A percentile compares a stretch with the other conserved stretches of the same genome.
These are phyloP conservation scores for Bothriochloa decipiens DNA, from an alignment of 176 grass and related monocot species.

Conservation along the genomic window DNA sequence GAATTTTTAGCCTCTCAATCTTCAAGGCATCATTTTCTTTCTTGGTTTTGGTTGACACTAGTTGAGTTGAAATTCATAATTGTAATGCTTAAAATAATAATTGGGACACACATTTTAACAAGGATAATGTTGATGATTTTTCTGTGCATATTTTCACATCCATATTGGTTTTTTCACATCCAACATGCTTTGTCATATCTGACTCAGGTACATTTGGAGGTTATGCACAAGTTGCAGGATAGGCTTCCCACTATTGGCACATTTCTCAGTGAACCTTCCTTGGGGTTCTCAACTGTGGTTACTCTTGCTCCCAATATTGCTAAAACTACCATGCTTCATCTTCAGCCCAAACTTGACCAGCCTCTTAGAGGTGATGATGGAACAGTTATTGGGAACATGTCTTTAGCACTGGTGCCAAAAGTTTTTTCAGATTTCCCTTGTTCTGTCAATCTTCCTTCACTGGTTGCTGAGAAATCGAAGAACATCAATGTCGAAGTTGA, in stretches of 20 bases:
- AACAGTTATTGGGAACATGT: slow-evolving; percentile 12
- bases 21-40: slow-evolving; percentile 5
- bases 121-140: not conserved
- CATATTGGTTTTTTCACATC: not conserved
- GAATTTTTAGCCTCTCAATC: not conserved
- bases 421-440: slow-evolving; percentile 18
- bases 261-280: slow-evolving; percentile 22
- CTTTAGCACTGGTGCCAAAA: slow-evolving; percentile 3
- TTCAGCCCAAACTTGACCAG: slow-evolving; percentile 3
- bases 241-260: not conserved
- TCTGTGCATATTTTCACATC: slow-evolving; percentile 9
- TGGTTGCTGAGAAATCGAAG: slow-evolving; percentile 19
- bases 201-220: slow-evolving; percentile 43
- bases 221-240: slow-evolving; percentile 35
- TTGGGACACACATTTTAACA: not conserved
- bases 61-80: not conserved
- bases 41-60: slow-evolving; percentile 14
- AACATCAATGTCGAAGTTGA: slow-evolving; percentile 12
- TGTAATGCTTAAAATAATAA: slow-evolving; percentile 1
- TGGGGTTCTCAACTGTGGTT: slow-evolving; percentile 27
- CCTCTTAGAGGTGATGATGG: slow-evolving; percentile 24
- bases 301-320: not conserved
- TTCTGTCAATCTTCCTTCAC: slow-evolving; percentile 14
- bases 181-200: not conserved
- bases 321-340: slow-evolving; percentile 15